Evolutionary conservation across 2,329 filamentous ascomycete genomes (phyloP).

Genomic region (Aspergillaceae sp.): DNA sequence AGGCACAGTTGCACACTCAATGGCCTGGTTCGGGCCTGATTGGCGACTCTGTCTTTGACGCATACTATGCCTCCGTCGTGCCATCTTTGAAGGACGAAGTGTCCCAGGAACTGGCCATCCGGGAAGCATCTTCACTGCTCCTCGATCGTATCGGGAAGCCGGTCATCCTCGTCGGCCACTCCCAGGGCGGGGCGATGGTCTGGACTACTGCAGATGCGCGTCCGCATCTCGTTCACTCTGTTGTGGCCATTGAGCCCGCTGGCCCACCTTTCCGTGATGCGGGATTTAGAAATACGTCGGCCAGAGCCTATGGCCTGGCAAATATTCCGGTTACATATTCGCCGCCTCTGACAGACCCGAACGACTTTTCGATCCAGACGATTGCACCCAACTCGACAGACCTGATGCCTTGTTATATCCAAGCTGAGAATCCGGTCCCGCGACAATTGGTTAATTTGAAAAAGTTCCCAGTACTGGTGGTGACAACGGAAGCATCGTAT

Average conservation of each 20-base stretch:
- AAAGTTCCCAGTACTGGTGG: conserved; percentile 41
- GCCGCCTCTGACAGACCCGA: conserved; percentile 5
- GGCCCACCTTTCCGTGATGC: conserved; percentile 37
- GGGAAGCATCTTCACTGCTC: conserved; percentile 12
- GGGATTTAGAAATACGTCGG: conserved; percentile 7
- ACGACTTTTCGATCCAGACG: conserved; percentile 7
- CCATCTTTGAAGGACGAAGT: conserved; percentile 9
- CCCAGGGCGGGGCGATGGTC: conserved; percentile 40
- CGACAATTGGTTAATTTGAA: conserved; percentile 43
- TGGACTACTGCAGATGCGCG: conserved; percentile 44
- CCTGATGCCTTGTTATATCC: conserved; percentile 29
- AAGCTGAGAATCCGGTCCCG: conserved; percentile 24
- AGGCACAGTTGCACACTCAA: conserved; percentile 32
- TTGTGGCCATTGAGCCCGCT: conserved; percentile 46
- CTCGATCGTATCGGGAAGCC: conserved; percentile 16
- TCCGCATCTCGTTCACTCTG: conserved; percentile 41
- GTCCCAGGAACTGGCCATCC: conserved; percentile 11
- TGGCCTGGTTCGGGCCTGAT: conserved; percentile 30
- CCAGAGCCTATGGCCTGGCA: conserved; percentile 13
- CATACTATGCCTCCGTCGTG: conserved; percentile 16
- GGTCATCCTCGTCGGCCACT: conserved; percentile 38
- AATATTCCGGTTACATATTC: conserved; percentile 11
- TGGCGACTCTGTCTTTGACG: conserved; percentile 21
- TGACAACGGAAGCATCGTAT: conserved; percentile 47
- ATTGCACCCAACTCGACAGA: conserved; percentile 7